Evolutionary conservation across 2,329 filamentous ascomycete genomes (phyloP).

Genomic region (Fusarium pseudoanthophilum): DNA sequence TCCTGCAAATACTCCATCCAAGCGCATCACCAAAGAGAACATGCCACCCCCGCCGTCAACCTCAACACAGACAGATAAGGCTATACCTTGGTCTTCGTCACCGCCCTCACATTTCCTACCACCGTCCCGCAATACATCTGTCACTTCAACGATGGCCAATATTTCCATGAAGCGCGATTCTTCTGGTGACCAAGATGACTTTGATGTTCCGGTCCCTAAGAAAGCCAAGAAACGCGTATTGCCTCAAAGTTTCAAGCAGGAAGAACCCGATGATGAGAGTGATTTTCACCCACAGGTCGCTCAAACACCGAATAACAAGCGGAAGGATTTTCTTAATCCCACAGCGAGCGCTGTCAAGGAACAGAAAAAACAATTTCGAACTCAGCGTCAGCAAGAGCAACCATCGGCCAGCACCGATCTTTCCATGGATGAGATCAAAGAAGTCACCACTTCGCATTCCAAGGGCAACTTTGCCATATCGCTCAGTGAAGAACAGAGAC

Average conservation of each 20-base stretch:
- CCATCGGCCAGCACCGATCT: slow-evolving; percentile 51
- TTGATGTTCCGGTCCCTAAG: slow-evolving; percentile 42
- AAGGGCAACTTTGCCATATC: slow-evolving; percentile 64
- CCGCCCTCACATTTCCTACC: slow-evolving; percentile 61
- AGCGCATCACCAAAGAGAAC: slow-evolving; percentile 39
- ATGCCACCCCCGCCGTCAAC: slow-evolving; percentile 45
- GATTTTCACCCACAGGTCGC: slow-evolving; percentile 14
- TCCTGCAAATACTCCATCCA: slow-evolving; percentile 37
- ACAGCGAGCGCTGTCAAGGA: slow-evolving; percentile 60
- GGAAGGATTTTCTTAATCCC: slow-evolving; percentile 42
- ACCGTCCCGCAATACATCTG: slow-evolving; percentile 43
- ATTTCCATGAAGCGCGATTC: slow-evolving; percentile 57
- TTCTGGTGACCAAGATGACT: slow-evolving; percentile 45
- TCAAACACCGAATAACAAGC: slow-evolving; percentile 44
- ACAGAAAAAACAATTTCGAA: slow-evolving; percentile 79
- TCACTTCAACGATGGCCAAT: slow-evolving; percentile 33
- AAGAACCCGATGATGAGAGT: slow-evolving; percentile 51
- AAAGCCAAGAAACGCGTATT: slow-evolving; percentile 72
- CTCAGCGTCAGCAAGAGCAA: slow-evolving; percentile 57
- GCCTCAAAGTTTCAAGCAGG: slow-evolving; percentile 59
- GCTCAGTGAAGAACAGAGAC: slow-evolving; percentile 86
- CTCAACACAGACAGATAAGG: slow-evolving; percentile 42
- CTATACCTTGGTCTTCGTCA: slow-evolving; percentile 79
- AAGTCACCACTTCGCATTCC: slow-evolving; percentile 48
- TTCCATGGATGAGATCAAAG: slow-evolving; percentile 52